Base-by-base conservation (phyloP, 352 stramenopile species). In the Pythium pectinolyticum region DNA sequence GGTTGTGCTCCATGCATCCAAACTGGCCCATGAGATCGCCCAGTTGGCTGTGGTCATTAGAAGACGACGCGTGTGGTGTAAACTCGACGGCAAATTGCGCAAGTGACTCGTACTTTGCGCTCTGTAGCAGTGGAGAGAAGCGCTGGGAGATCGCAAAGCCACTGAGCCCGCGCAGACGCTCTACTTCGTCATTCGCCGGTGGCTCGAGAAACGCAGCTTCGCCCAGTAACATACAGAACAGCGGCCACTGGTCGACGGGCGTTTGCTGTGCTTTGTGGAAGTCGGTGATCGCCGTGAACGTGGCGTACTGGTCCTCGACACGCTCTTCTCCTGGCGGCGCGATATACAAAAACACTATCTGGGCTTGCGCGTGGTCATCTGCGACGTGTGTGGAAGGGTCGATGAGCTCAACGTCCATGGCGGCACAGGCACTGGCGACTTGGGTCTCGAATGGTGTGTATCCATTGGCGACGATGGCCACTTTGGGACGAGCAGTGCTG, bases 121-220 rank as follows among this genome's bases (percentile, higher is more conserved):
- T 56, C 25, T 75, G 54, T 14, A 86, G 72, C 57, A 81, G 58
- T 24, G 74, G 82, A 20, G 72, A 69, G 15, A 95, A 73, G 34
- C 86, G 69, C 53, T 92, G 86, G 7, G 84, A 88, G 55, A 93
- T 88, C 24, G 84, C 86, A 62, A 95, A 91, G 51, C 83, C 84
- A 55, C 82, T 91, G 9, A 95, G 68, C 17, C 83, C 82, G 27
- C 86, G 72, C 43, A 83, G 30, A 1, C 75, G 66, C 57, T 91
- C 83, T 3, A 71, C 63, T 45, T 92, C 86, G 25, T 80, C 74
- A 24, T 70, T 77, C 20, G 63, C 63, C 0, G 78, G 73, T 3
- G 70, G 68, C 30, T 71, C 58, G 10, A 95, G 69, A 54, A 92
- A 92, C n/a, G 71, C 74, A 0, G 84, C 73, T 48, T 95, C 82